Percentiles rank a stretch among this genome's conserved stretches.
Conservation (phyloP, 2,329 filamentous ascomycete species). For the Ceratocystis huliohia region DNA sequence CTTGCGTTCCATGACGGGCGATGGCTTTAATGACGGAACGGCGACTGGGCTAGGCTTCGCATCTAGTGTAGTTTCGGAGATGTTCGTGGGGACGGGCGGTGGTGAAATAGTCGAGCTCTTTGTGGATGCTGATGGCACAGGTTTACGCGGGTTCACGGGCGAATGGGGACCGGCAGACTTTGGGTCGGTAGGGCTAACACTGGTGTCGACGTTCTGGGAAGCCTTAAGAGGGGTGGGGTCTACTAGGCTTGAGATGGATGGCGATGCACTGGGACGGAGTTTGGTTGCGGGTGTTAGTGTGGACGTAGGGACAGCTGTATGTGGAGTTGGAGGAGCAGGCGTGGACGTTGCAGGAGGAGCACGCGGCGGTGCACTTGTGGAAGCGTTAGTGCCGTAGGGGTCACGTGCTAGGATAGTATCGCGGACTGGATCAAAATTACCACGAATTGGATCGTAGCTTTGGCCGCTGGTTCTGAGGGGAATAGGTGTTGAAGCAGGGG, state of each 20-base stretch:
- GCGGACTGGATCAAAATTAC: constrained; percentile 53
- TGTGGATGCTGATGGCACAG: constrained; percentile 27
- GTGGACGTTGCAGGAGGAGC: constrained; percentile 27
- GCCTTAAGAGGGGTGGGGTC: constrained; percentile 41
- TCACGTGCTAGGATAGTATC: constrained; percentile 47
- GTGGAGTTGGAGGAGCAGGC: constrained; percentile 43
- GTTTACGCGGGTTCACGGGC: not conserved
- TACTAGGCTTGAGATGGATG: constrained; percentile 81
- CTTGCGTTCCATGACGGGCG: constrained; percentile 20
- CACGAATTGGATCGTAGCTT: constrained; percentile 81
- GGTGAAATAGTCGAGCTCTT: constrained; percentile 25
- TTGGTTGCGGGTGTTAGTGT: constrained; percentile 19
- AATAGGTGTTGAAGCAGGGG: constrained; percentile 31
- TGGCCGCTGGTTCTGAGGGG: constrained; percentile 57
- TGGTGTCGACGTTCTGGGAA: not conserved
- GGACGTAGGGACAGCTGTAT: constrained; percentile 21
- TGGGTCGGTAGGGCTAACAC: not conserved
- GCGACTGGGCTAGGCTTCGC: constrained; percentile 12
- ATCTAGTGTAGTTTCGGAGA: not conserved
- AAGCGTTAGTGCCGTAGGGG: constrained; percentile 33
- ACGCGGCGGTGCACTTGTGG: constrained; percentile 40
- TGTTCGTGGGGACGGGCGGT: not conserved
- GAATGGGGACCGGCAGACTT: not conserved
- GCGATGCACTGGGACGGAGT: constrained; percentile 73
- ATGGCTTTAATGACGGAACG: constrained; percentile 19